Base-by-base conservation (phyloP, 2,329 filamentous ascomycete genomes). In the Knufia fluminis region DNA sequence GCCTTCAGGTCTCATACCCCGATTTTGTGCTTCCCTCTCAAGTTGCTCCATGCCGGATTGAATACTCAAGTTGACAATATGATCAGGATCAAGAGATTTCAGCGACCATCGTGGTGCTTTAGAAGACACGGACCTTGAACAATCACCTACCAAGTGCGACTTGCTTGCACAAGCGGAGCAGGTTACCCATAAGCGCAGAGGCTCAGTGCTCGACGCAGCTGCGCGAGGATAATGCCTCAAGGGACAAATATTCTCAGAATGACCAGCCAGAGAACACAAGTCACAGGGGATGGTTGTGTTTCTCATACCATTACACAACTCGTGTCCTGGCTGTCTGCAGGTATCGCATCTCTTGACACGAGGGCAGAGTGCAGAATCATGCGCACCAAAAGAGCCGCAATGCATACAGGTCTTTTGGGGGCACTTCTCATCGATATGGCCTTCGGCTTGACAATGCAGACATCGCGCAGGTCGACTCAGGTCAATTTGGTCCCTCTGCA, bases 261-360 rank as follows among this genome's bases (percentile, higher is more conserved):
- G 84, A 7, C 73, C 68, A 2, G 59, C 55, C 4, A 72, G 72
- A 33, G 67, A 67, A 63, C 84, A 88, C 28, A 80, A 68, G 9
- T 77, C 76, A 61, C 84, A 88, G 2, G 74, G 72, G 41, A 75
- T 66, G 19, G 72, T 71, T 49, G 82, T 78, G 14, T 71, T 71
- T 53, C 73, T 73, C 14, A 85, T 69, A 52, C 79, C 78, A 54
- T 83, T 78, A 60, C 83, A 87, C 6, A 66, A 64, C 45, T 59
- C 57, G 59, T 88, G 84, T 8, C 83, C 83, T 38, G 76, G 68
- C 62, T 82, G 77, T 42, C 71, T 74, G 63, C 84, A 87, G 60
- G 78, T 80, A 43, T 65, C 60, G 56, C 70, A 72, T 54, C 68
- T 60, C 51, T 62, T 59, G 61, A 68, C 67, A 20, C 60, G 56